phyloP scores from a whole-genome alignment of 306 rosid species.

The Gillenia trifoliata region DNA sequence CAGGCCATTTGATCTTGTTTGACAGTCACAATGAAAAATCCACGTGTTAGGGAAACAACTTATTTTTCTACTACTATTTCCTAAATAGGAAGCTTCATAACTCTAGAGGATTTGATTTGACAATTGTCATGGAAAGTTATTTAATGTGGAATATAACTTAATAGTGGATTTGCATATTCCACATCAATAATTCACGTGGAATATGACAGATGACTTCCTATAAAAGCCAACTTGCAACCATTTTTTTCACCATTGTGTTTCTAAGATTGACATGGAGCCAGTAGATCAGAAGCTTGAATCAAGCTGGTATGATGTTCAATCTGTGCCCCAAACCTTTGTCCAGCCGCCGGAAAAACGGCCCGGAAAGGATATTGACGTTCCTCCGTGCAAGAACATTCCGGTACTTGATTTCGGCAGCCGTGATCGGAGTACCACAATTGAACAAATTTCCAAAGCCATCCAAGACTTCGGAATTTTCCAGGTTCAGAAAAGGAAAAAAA shows the following conservation, averaged over 20 bases:
- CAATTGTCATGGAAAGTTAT: not conserved
- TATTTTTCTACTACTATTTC: too few relatives aligned
- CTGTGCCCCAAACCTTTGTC: constrained; percentile 25
- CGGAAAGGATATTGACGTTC: constrained; percentile 15
- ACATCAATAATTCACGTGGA: constrained; percentile 1
- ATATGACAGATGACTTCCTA: not conserved
- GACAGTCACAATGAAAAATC: too few relatives aligned
- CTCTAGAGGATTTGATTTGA: not conserved
- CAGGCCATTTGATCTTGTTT: too few relatives aligned
- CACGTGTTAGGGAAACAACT: too few relatives aligned
- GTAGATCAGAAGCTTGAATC: constrained; percentile 21
- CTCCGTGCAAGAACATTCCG: constrained; percentile 28
- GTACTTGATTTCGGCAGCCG: constrained; percentile 39
- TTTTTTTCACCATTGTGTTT: not conserved
- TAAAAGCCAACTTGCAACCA: not conserved
- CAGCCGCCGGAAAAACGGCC: constrained; percentile 31
- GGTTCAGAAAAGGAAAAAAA: constrained; percentile 19
- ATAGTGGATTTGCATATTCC: not conserved
- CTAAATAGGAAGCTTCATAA: too few relatives aligned
- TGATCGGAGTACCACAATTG: constrained; percentile 28
- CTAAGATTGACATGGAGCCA: not conserved
- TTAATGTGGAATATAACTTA: not conserved
- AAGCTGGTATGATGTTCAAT: constrained; percentile 15
- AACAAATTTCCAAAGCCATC: constrained; percentile 37
- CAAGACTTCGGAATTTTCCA: constrained; percentile 65